Percentiles rank a stretch among this genome's conserved stretches.
These are phyloP conservation scores for Suillus bovinus DNA, from an alignment of 768 basidiomycete genomes.

Conservation along the genomic window DNA sequence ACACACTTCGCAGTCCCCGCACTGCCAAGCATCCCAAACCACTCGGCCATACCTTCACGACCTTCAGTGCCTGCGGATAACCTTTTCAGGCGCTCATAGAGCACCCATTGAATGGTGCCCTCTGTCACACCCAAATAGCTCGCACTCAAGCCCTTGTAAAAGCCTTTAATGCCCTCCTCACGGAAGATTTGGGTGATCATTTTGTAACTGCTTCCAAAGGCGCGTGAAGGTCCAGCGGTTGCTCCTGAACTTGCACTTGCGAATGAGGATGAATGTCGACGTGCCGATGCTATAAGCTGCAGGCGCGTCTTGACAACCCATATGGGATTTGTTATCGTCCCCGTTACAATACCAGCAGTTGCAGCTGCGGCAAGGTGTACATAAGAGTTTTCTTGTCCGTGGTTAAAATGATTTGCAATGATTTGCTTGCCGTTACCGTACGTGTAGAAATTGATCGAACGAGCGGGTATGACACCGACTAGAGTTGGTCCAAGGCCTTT, in stretches of 20 bases:
- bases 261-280: slow-evolving; percentile 15
- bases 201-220: slow-evolving; percentile 53
- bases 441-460: slow-evolving; percentile 97
- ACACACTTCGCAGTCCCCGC: slow-evolving; percentile 93
- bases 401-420: slow-evolving; percentile 80
- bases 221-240: slow-evolving; percentile 20
- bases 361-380: slow-evolving; percentile 89
- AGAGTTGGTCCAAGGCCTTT: slow-evolving; percentile 93
- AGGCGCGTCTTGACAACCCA: slow-evolving; percentile 99
- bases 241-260: slow-evolving; percentile 6
- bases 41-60: slow-evolving; percentile 59
- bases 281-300: slow-evolving; percentile 60
- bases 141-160: slow-evolving; percentile 95
- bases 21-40: slow-evolving; percentile 83
- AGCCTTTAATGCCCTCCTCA: slow-evolving; percentile 82
- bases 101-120: slow-evolving; percentile 94
- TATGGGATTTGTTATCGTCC: slow-evolving; percentile 94
- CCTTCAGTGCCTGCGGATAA: slow-evolving; percentile 56
- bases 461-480: slow-evolving; percentile 92
- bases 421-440: slow-evolving; percentile 96
- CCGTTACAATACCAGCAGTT: slow-evolving; percentile 81
- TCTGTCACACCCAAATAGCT: slow-evolving; percentile 96
- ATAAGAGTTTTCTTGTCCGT: slow-evolving; percentile 73
- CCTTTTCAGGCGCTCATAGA: slow-evolving; percentile 91
- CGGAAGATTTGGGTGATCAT: slow-evolving; percentile 74